These are phyloP conservation scores for Mycena vitilis DNA, from an alignment of 768 basidiomycete species.

Conservation along the genomic window DNA sequence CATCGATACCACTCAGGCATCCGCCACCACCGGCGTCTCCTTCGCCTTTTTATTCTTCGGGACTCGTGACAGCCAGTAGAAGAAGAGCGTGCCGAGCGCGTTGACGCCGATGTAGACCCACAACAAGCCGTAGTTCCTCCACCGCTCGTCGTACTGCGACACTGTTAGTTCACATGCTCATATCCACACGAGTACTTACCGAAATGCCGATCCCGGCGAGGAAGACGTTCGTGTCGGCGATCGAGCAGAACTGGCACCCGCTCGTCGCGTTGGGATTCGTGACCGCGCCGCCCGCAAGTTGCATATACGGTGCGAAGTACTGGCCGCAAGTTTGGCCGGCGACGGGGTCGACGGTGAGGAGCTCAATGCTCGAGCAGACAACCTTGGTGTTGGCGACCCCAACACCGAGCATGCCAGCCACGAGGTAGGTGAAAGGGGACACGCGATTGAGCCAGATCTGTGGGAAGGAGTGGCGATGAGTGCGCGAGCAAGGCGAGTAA, in stretches of 20 bases:
- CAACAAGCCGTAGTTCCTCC: conserved; percentile 67
- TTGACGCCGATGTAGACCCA: conserved; percentile 62
- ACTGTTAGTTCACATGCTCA: conserved; percentile 34
- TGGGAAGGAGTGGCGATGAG: neutral
- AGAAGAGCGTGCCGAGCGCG: conserved; percentile 46
- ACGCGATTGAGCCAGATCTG: conserved; percentile 53
- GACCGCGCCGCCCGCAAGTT: conserved; percentile 65
- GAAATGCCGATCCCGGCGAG: conserved; percentile 65
- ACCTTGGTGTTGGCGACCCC: conserved; percentile 47
- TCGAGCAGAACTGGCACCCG: conserved; percentile 71
- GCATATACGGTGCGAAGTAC: conserved; percentile 65
- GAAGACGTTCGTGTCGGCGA: conserved; percentile 68
- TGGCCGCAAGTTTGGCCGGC: conserved; percentile 62
- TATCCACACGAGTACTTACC: conserved; percentile 63
- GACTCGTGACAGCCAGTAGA: conserved; percentile 26
- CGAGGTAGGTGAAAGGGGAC: conserved; percentile 49
- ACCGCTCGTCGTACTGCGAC: conserved; percentile 65
- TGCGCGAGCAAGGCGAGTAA: neutral
- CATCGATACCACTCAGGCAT: too few relatives aligned
- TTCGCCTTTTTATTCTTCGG: conserved; percentile 30
- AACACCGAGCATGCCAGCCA: conserved; percentile 44
- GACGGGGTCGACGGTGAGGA: conserved; percentile 64
- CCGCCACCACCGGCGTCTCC: neutral
- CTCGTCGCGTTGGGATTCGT: conserved; percentile 62
- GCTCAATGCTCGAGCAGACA: conserved; percentile 64